Evolutionary conservation across 495 filamentous ascomycete genomes (phyloP).

Genomic region (Penicillium fimorum): DNA sequence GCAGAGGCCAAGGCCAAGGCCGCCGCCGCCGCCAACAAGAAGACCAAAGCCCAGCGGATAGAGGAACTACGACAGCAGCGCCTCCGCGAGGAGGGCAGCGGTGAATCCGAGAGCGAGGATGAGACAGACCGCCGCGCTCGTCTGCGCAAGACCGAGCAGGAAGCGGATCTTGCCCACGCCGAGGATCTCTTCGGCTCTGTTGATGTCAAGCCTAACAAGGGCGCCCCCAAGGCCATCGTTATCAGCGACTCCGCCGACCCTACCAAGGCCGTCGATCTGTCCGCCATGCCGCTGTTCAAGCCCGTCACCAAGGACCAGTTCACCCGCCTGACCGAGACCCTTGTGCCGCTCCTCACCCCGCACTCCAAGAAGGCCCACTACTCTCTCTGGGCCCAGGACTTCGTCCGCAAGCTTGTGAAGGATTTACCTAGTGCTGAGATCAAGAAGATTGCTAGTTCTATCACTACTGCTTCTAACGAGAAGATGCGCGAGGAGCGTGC

Average conservation of each 20-base stretch:
- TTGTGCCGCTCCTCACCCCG: constrained; percentile 69
- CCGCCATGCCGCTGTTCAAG: constrained; percentile 79
- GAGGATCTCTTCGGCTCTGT: constrained; percentile 84
- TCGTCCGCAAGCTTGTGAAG: constrained; percentile 80
- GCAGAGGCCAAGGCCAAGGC: constrained; percentile 86
- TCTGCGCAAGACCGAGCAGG: constrained; percentile 74
- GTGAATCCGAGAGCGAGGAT: constrained; percentile 67
- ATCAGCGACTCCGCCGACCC: constrained; percentile 67
- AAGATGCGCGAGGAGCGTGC: constrained; percentile 99
- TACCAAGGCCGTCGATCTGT: constrained; percentile 74
- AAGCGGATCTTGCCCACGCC: constrained; percentile 86
- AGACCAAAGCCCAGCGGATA: constrained; percentile 83
- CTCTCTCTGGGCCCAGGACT: constrained; percentile 83
- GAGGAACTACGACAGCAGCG: constrained; percentile 63
- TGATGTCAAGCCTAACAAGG: constrained; percentile 67
- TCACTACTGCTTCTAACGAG: constrained; percentile 89
- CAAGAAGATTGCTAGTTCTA: constrained; percentile 83
- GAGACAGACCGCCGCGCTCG: constrained; percentile 70
- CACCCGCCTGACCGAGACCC: constrained; percentile 63
- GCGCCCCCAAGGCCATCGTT: constrained; percentile 59
- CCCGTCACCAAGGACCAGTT: constrained; percentile 86
- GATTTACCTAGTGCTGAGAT: constrained; percentile 88
- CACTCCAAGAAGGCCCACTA: constrained; percentile 91
- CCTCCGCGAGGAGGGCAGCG: constrained; percentile 49
- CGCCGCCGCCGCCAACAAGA: constrained; percentile 90